Evolutionary conservation across 139 green algal species (phyloP).

Genomic region (Yamagishiella unicocca): DNA sequence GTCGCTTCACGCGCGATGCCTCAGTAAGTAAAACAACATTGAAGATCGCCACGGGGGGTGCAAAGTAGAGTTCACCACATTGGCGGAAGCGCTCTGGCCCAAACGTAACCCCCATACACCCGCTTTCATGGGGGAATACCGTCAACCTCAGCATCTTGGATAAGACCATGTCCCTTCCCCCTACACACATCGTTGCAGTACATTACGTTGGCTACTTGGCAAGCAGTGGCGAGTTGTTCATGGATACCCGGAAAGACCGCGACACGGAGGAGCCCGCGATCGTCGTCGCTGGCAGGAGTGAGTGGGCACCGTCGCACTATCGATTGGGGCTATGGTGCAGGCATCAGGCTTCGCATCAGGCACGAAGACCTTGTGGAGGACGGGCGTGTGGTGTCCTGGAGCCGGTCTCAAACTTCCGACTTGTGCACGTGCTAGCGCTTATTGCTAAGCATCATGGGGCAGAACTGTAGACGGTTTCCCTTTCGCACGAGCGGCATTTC

Average conservation of each 20-base stretch:
- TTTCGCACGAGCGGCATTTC: no score
- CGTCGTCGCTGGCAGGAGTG: constrained; percentile 80
- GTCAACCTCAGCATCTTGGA: background rate
- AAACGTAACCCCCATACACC: background rate
- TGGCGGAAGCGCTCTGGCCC: background rate
- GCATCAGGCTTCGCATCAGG: no score
- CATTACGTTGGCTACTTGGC: constrained; percentile 73
- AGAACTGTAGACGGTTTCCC: no score
- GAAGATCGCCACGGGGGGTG: no score
- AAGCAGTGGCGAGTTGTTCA: constrained; percentile 68
- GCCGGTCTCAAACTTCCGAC: no score
- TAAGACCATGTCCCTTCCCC: background rate
- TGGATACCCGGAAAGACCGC: constrained; percentile 72
- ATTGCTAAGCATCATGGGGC: no score
- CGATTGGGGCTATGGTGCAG: no score
- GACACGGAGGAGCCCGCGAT: constrained; percentile 54
- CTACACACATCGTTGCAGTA: constrained; percentile 61
- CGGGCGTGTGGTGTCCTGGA: no score
- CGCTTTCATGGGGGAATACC: background rate
- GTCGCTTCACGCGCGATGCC: constrained; percentile 68
- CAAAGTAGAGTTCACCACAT: no score
- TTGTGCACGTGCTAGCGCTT: no score
- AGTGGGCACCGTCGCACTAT: constrained; percentile 1
- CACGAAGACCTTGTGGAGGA: no score
- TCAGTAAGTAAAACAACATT: constrained; percentile 59